phyloP scores from a whole-genome alignment of 768 basidiomycete species.

The Mycena polygramma region DNA sequence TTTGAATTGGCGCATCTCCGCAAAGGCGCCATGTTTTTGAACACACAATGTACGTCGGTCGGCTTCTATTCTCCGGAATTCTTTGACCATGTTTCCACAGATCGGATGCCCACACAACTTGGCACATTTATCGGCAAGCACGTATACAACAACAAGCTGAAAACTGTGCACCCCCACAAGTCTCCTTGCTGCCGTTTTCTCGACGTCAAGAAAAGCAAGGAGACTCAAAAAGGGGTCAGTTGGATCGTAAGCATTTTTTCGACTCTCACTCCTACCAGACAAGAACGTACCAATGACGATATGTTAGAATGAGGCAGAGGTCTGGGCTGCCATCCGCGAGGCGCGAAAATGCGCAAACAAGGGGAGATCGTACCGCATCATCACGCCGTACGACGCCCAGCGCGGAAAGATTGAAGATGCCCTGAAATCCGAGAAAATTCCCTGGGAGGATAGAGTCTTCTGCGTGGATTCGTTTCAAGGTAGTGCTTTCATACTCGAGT shows the following conservation, averaged over 20 bases:
- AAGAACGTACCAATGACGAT: not conserved
- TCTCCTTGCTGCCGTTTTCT: slow-evolving; percentile 69
- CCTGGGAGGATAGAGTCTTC: slow-evolving; percentile 74
- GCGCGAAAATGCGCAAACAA: slow-evolving; percentile 58
- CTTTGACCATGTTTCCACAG: slow-evolving; percentile 12
- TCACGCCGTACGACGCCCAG: slow-evolving; percentile 85
- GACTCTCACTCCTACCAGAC: not conserved
- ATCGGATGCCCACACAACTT: slow-evolving; percentile 63
- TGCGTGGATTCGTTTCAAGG: slow-evolving; percentile 88
- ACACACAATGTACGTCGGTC: slow-evolving; percentile 63
- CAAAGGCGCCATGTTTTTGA: slow-evolving; percentile 52
- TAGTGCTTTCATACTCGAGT: slow-evolving; percentile 34
- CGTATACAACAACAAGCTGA: slow-evolving; percentile 68
- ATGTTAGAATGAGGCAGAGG: slow-evolving; percentile 67
- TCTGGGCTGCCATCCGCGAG: slow-evolving; percentile 55
- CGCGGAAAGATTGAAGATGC: slow-evolving; percentile 63
- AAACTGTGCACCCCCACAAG: slow-evolving; percentile 58
- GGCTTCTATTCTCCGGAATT: slow-evolving; percentile 2
- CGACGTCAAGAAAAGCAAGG: slow-evolving; percentile 56
- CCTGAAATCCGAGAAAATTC: slow-evolving; percentile 59
- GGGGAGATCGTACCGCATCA: slow-evolving; percentile 65
- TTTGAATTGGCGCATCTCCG: slow-evolving; percentile 65
- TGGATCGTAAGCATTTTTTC: slow-evolving; percentile 52
- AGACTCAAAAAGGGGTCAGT: slow-evolving; percentile 48
- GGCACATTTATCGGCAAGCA: slow-evolving; percentile 64